Base-by-base conservation (phyloP, 176 grass and related monocot species). In the Chloris gayana region DNA sequence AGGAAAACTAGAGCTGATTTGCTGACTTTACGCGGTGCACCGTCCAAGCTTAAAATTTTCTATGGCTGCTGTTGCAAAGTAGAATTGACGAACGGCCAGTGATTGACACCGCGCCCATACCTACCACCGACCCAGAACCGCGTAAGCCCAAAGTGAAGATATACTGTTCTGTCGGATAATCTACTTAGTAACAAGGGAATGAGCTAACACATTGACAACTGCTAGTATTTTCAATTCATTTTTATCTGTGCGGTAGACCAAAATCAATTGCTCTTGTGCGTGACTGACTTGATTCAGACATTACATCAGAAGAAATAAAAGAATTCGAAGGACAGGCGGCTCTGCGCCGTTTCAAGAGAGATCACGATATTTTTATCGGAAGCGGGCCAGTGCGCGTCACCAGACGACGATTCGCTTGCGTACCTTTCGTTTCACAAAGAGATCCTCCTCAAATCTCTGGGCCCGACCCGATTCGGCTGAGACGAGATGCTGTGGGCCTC, bases 11-110 rank as follows among this genome's bases (percentile, higher is more conserved):
- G 21, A 5, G 27, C 14, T 72, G 29, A 1, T 27, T 14, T 72
- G 69, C 18, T 49, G 69, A 71, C 44, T 31, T 25, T 10, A 29
- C 68, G 68, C 69, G 69, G 44, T 51, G 70, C 70, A 29, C 46
- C 70, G 70, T 10, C 70, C 27, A 56, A n/a, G 34, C 18, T 68
- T 68, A 14, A n/a, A 8, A 18, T 56, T 67, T 79, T 12, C 45
- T 46, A 27, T 56, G 46, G 47, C 31, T 67, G 31, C 9, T 34
- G 75, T 22, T 80, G 70, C n/a, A n/a, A 30, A 14, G 54, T 29
- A 14, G 42, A 47, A 78, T 31, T 32, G 60, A 32, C 29, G 27
- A 17, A 63, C 5, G 27, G 13, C 60, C 62, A 34, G 1, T 19
- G 30, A 65, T 34, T 65, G 62, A 65, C 18, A 18, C 62, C 30